Evolutionary conservation across 192 early-diverging fungal species (phyloP).

Genomic region (Linnemannia zychae): DNA sequence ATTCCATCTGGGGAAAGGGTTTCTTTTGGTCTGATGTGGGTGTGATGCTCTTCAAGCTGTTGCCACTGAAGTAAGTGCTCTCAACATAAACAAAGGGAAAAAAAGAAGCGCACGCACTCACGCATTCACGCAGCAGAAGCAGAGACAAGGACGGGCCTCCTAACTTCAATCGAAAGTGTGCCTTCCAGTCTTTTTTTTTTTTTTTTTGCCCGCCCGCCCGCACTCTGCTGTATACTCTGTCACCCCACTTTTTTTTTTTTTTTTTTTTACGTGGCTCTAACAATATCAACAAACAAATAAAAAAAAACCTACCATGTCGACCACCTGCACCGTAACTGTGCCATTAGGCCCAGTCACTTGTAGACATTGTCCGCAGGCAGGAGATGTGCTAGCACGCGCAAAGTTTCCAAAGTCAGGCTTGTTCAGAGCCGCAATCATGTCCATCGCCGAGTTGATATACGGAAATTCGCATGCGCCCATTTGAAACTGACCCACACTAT

Average conservation of each 20-base stretch:
- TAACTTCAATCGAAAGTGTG: background rate
- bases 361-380: conserved; percentile 67
- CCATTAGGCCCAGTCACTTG: conserved; percentile 64
- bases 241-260: background rate
- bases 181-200: background rate
- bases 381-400: conserved; percentile 55
- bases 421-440: conserved; percentile 55
- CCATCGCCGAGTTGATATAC: conserved; percentile 29
- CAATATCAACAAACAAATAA: background rate
- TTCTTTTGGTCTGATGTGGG: background rate
- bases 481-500: conserved; percentile 11
- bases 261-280: background rate
- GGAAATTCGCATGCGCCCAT: conserved; percentile 43
- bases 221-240: background rate
- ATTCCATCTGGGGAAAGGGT: background rate
- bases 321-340: conserved; percentile 61
- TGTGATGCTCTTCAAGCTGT: background rate
- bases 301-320: conserved; percentile 64
- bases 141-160: no score
- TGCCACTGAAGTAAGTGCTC: background rate
- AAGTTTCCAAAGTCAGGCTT: conserved; percentile 63
- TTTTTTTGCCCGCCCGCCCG: background rate
- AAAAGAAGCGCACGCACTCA: background rate
- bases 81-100: background rate
- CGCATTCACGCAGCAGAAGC: background rate